These are phyloP conservation scores for Quercus glauca DNA, from an alignment of 306 rosid species.

Conservation along the genomic window DNA sequence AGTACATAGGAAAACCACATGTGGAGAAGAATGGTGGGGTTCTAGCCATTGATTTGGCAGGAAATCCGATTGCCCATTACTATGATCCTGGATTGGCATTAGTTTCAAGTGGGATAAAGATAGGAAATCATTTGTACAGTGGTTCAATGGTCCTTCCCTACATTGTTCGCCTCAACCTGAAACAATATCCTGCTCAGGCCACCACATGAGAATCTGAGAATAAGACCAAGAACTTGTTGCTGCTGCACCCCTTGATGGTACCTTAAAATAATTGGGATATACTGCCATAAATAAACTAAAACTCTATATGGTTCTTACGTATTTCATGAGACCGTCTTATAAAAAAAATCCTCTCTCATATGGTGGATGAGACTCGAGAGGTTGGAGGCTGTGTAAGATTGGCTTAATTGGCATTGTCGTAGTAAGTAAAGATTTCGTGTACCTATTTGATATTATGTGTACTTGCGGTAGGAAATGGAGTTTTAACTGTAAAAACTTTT, in stretches of 20 bases:
- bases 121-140: conserved; percentile 53
- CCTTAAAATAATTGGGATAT: not conserved
- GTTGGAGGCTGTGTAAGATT: too few species aligned
- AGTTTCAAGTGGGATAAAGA: conserved; percentile 51
- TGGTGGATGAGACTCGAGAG: too few species aligned
- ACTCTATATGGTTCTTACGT: not conserved
- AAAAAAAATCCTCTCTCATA: too few species aligned
- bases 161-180: conserved; percentile 47
- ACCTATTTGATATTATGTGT: too few species aligned
- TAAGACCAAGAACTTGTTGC: not conserved
- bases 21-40: conserved; percentile 50
- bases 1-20: not conserved
- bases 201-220: conserved; percentile 9
- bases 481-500: too few species aligned
- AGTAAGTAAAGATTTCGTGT: too few species aligned
- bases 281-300: not conserved
- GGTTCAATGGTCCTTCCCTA: conserved; percentile 48
- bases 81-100: conserved; percentile 37
- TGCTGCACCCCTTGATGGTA: not conserved
- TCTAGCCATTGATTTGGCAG: conserved; percentile 53
- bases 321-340: too few species aligned
- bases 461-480: fast-evolving
- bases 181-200: conserved; percentile 43
- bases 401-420: too few species aligned
- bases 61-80: conserved; percentile 43